Evolutionary conservation across 2,329 filamentous ascomycete genomes (phyloP).

Genomic region (Dothistroma pini): DNA sequence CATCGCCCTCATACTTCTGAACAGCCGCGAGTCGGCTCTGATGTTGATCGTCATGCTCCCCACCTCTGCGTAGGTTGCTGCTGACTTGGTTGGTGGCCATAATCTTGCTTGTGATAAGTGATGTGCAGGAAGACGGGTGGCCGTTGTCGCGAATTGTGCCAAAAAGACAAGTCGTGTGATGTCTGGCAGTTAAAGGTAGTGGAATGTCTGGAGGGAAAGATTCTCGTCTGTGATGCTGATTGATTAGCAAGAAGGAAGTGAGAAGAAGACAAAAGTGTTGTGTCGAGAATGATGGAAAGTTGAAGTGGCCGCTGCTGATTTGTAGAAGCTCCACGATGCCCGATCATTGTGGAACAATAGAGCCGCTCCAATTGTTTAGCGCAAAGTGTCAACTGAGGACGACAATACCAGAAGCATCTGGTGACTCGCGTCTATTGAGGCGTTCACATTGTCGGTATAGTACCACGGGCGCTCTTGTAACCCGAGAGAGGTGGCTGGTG

Average conservation of each 20-base stretch:
- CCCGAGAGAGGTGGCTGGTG: background rate
- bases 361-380: background rate
- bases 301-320: background rate
- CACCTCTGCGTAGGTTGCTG: background rate
- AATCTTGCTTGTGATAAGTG: background rate
- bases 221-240: background rate
- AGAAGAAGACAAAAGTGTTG: background rate
- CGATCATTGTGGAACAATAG: background rate
- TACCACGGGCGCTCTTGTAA: background rate
- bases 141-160: background rate
- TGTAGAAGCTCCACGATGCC: background rate
- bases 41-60: background rate
- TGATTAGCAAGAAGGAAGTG: background rate
- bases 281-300: background rate
- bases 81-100: background rate
- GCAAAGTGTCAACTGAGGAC: background rate
- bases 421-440: background rate
- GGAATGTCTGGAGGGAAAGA: background rate
- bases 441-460: background rate
- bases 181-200: background rate
- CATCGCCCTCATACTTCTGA: slow-evolving; percentile 18
- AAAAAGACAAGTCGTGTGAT: background rate
- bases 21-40: slow-evolving; percentile 6
- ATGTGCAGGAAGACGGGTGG: background rate
- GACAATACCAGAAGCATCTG: background rate